Conservation (phyloP, 2,329 filamentous ascomycete species). For the Penicillium crustosum region DNA sequence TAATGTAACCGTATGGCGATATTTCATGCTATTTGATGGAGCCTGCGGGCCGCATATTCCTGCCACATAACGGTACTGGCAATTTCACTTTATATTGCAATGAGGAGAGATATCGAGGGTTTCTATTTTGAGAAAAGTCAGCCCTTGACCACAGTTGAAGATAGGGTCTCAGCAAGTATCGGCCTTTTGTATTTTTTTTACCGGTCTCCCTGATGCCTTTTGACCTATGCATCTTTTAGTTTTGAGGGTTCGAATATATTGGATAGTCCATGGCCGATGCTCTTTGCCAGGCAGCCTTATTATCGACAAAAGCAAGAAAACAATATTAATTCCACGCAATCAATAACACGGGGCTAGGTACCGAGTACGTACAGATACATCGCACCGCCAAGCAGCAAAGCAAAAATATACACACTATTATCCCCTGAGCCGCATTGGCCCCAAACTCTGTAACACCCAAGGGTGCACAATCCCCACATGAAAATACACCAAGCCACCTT, state of each 20-base stretch:
- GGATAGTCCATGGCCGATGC: not conserved
- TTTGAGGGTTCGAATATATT: not conserved
- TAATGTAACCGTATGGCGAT: not conserved
- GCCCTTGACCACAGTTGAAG: not conserved
- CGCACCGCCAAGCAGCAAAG: not conserved
- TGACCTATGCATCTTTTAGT: not conserved
- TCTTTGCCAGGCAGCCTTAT: not conserved
- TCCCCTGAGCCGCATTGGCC: constrained; percentile 9
- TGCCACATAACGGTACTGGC: not conserved
- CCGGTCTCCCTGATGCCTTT: not conserved
- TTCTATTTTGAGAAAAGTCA: not conserved
- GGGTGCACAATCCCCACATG: not conserved
- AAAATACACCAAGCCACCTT: not conserved
- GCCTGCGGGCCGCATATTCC: not conserved
- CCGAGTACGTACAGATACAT: not conserved
- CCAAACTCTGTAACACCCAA: not conserved
- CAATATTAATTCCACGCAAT: constrained; percentile 2
- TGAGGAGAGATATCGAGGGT: not conserved
- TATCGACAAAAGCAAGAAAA: not conserved
- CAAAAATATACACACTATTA: not conserved
- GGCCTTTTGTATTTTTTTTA: not conserved
- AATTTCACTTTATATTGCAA: not conserved
- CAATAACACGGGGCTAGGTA: not conserved
- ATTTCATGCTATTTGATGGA: not conserved
- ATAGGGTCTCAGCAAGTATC: not conserved